phyloP scores from a whole-genome alignment of 345 rosid genomes.

The Brassica cretica region DNA sequence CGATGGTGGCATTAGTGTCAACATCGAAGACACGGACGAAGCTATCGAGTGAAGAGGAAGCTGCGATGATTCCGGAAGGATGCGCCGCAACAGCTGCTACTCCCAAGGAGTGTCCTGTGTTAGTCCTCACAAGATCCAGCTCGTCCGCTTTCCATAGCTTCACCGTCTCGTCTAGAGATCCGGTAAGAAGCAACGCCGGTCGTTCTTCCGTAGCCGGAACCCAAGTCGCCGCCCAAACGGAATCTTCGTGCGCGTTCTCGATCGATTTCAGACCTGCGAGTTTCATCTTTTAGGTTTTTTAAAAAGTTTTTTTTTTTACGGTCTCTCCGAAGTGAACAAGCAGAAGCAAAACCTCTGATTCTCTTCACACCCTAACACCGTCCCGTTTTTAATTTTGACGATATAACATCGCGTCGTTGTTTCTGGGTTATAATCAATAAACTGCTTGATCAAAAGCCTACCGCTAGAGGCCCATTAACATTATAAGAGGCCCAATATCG shows the following conservation, averaged over 20 bases:
- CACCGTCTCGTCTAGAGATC: slow-evolving; percentile 93
- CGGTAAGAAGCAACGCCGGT: slow-evolving; percentile 73
- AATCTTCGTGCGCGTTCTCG: slow-evolving; percentile 86
- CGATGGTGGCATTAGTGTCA: slow-evolving; percentile 85
- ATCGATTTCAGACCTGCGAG: slow-evolving; percentile 81
- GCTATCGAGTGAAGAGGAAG: slow-evolving; percentile 95
- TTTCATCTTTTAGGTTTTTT: slow-evolving; percentile 54
- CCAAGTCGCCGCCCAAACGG: slow-evolving; percentile 95
- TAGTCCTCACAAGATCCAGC: slow-evolving; percentile 70
- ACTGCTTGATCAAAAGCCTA: not conserved
- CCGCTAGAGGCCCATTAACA: slow-evolving; percentile 14
- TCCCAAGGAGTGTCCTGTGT: slow-evolving; percentile 90
- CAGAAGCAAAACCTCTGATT: not conserved
- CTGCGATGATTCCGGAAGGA: slow-evolving; percentile 91
- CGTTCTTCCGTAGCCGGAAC: slow-evolving; percentile 71
- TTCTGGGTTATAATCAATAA: not conserved
- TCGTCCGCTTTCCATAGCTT: slow-evolving; percentile 85
- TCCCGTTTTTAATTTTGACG: slow-evolving; percentile 10
- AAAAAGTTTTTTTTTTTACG: not conserved
- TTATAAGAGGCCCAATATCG: slow-evolving; percentile 7
- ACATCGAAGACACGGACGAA: slow-evolving; percentile 93
- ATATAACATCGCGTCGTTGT: slow-evolving; percentile 16
- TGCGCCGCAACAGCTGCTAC: slow-evolving; percentile 95
- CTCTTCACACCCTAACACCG: slow-evolving; percentile 1
- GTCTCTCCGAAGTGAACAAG: slow-evolving; percentile 17